Evolutionary conservation across 371 early-diverging fungal genomes (phyloP), one percentile per base, ranked within the genome.

Genomic region (Mortierella sp.): DNA sequence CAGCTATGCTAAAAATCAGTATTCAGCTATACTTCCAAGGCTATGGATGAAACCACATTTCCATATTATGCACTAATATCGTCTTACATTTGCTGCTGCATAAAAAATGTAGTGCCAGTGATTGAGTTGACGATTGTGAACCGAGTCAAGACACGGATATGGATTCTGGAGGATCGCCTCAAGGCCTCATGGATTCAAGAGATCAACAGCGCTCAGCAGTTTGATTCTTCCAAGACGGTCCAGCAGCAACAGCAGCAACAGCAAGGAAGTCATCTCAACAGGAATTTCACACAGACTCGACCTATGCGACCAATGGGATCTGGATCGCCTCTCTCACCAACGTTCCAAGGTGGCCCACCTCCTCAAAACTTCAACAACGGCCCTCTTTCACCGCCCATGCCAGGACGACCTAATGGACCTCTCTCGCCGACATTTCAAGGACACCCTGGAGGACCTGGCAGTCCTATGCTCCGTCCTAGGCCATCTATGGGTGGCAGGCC

Each of bases 61-160:
- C 16, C 21, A 18, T 6, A 35, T 1, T 5, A 43, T 29, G 49
- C 43, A 0, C 60, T 60, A 60, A 60, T 4, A 27, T 4, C 16
- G 4, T 12, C 35, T 0, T 60, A 14, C 4, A 6, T 29, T 29
- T 60, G 5, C 14, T 60, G 16, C 7, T 35, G 8, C 58, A 44
- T 16, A 35, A 12, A 43, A 60, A 32, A 12, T n/a, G 21, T 81
- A 81, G 87, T 77, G 11, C 80, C 79, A 38, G 68, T 77, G 16
- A 77, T 86, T 6, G 82, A 86, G 56, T 63, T 86, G 41, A 80
- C 68, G 0, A 86, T 86, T 54, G 87, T 86, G 55, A 86, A 82
- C 78, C 63, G 87, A 21, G 82, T 86, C 35, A 86, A 74, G 32
- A 75, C 87, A n/a, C 75, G 73, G 56, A 70, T 86, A 55, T 82